phyloP scores from a whole-genome alignment of 176 grass and related monocot genomes.

The Urochloa ruziziensis region DNA sequence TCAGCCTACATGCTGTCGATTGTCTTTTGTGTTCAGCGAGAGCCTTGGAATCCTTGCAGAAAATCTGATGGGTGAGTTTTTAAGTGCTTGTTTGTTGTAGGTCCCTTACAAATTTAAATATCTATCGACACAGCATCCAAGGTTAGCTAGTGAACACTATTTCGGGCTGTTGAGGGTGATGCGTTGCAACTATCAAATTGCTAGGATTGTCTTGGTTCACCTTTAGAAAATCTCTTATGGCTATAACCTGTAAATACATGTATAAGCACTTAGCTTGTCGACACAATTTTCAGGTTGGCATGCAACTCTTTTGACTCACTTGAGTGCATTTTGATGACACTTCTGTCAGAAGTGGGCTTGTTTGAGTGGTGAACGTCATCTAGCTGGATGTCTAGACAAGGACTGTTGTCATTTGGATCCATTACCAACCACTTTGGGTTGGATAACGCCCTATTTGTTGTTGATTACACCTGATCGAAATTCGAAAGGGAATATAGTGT shows the following conservation, averaged over 20 bases:
- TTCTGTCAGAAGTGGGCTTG: background rate
- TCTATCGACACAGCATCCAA: background rate
- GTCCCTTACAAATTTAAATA: background rate
- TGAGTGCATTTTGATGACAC: background rate
- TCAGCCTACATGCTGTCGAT: background rate
- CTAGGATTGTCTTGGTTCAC: background rate
- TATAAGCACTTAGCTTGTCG: background rate
- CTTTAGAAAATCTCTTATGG: background rate
- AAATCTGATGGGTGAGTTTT: background rate
- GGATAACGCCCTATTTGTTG: background rate
- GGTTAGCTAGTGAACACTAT: background rate
- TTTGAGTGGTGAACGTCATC: background rate
- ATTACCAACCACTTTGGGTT: background rate
- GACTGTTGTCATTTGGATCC: background rate
- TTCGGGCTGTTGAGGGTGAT: background rate
- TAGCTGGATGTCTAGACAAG: background rate
- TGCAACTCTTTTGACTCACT: background rate
- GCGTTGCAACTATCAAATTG: background rate
- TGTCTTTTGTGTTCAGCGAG: constrained; percentile 3
- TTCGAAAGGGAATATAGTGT: background rate
- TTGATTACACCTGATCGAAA: background rate
- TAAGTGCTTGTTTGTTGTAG: background rate
- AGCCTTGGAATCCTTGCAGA: background rate
- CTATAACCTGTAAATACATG: background rate
- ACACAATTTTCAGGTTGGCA: background rate